phyloP scores from a whole-genome alignment of 192 early-diverging fungal genomes.

The Rhizophlyctis rosea region DNA sequence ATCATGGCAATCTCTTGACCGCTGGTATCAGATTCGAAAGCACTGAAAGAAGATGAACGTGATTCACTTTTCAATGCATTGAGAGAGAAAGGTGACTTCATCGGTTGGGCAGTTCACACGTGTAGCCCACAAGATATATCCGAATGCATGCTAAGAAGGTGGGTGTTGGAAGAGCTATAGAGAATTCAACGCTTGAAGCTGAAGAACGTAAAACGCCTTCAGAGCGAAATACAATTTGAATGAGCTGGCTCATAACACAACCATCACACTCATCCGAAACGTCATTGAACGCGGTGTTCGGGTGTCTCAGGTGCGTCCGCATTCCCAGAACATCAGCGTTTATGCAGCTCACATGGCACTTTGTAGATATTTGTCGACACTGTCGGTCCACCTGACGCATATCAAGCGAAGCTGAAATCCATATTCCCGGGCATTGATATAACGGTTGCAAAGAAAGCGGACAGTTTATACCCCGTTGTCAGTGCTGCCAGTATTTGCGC shows the following conservation, averaged over 20 bases:
- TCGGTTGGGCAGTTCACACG: conserved; percentile 81
- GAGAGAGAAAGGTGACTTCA: conserved; percentile 51
- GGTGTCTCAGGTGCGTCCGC: conserved; percentile 66
- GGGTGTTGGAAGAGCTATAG: conserved; percentile 11
- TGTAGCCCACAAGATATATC: conserved; percentile 93
- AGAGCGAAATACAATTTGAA: conserved; percentile 91
- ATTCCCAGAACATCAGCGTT: background rate
- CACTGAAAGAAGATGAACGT: conserved; percentile 73
- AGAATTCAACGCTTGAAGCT: conserved; percentile 1
- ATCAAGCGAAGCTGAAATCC: conserved; percentile 71
- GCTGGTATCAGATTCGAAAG: conserved; percentile 83
- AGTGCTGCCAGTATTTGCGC: conserved; percentile 95
- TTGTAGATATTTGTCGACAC: conserved; percentile 91
- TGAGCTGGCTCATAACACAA: conserved; percentile 88
- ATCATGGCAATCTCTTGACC: background rate
- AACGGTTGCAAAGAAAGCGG: conserved; percentile 91
- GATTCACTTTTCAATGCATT: conserved; percentile 66
- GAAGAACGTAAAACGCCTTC: background rate
- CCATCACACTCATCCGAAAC: conserved; percentile 76
- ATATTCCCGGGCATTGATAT: conserved; percentile 78
- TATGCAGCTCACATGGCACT: background rate
- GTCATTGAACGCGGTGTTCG: conserved; percentile 62
- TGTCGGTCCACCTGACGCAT: conserved; percentile 86
- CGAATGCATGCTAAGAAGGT: conserved; percentile 81
- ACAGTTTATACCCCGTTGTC: conserved; percentile 89